Conservation (phyloP, 331 rosid species). For the Pyracantha coccinea region DNA sequence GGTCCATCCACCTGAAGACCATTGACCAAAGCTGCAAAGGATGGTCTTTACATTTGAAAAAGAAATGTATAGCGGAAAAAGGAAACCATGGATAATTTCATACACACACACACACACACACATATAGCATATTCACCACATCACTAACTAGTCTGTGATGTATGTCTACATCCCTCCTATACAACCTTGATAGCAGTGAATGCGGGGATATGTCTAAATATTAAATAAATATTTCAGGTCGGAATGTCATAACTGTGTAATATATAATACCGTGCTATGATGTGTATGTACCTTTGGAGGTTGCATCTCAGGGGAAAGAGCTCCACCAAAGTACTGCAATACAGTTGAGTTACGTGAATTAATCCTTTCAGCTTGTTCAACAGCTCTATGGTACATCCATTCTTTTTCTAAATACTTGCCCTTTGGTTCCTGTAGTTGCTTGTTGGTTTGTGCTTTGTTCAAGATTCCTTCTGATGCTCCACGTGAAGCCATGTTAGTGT, state of each 20-base stretch:
- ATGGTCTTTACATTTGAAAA: conserved; percentile 3
- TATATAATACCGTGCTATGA: neutral
- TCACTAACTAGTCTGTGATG: neutral
- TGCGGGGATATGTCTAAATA: neutral
- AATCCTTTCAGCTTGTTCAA: conserved; percentile 85
- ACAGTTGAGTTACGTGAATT: conserved; percentile 74
- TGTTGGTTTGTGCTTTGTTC: too few relatives aligned
- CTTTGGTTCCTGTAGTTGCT: too few relatives aligned
- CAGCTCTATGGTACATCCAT: conserved; percentile 99
- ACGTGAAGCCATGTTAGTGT: too few relatives aligned
- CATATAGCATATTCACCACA: neutral
- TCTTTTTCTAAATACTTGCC: too few relatives aligned
- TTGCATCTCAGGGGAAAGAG: conserved; percentile 96
- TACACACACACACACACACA: too few relatives aligned
- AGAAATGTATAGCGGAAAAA: neutral
- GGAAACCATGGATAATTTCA: neutral
- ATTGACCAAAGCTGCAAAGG: conserved; percentile 88
- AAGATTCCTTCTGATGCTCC: too few relatives aligned
- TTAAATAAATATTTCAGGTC: neutral
- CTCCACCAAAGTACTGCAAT: conserved; percentile 87
- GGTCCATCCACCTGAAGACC: conserved; percentile 99
- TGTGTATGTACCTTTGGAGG: conserved; percentile 73
- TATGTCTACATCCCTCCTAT: neutral
- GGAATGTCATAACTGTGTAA: neutral
- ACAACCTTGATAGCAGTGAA: neutral